phyloP scores from a whole-genome alignment of 306 rosid species.

The Rosa chinensis region DNA sequence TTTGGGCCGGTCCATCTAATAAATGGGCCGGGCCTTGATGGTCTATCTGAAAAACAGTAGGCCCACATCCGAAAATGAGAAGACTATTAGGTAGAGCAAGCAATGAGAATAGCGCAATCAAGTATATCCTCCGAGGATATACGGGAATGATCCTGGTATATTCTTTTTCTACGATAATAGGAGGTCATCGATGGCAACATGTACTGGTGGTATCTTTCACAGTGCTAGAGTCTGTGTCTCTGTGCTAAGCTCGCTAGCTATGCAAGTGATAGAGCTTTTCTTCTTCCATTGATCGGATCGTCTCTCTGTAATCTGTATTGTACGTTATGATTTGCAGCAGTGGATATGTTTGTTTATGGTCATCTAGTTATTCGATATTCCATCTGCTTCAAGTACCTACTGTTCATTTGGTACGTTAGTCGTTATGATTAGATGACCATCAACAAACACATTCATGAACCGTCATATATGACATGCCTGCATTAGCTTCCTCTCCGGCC shows the following conservation, averaged over 20 bases:
- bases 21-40: background rate
- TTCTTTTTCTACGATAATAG: background rate
- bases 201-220: background rate
- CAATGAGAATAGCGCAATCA: background rate
- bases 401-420: background rate
- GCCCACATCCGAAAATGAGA: too few species aligned
- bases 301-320: background rate
- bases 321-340: constrained; percentile 7
- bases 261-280: background rate
- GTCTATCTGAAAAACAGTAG: background rate
- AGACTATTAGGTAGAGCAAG: background rate
- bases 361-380: constrained; percentile 27
- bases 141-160: constrained; percentile 17
- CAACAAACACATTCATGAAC: constrained; percentile 41
- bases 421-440: constrained; percentile 43
- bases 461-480: constrained; percentile 10
- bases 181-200: background rate
- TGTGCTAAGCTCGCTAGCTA: background rate
- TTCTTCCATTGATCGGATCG: background rate
- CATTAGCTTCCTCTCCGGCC: background rate
- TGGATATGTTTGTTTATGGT: constrained; percentile 42
- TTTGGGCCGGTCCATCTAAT: background rate
- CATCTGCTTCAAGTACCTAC: background rate
- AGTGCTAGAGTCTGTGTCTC: background rate
- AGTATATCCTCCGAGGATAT: constrained; percentile 17